A percentile compares a stretch with the other conserved stretches of the same genome.
Evolutionary conservation across 2,329 filamentous ascomycete species (phyloP).

Genomic region (Verticillium longisporum): DNA sequence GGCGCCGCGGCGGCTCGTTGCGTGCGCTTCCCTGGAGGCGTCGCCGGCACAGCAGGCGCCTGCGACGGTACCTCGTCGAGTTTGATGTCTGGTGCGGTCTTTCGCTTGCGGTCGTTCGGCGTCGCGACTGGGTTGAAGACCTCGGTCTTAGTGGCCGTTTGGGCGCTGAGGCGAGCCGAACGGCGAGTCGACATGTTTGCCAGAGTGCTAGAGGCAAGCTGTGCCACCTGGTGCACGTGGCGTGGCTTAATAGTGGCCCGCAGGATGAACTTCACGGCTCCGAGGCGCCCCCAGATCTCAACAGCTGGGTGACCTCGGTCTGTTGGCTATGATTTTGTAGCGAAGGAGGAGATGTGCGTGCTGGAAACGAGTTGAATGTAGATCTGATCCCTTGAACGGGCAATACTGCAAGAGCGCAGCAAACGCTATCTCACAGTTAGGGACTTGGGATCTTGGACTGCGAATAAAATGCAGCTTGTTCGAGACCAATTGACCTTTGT

Average conservation of each 20-base stretch:
- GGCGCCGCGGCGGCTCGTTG: constrained; percentile 15
- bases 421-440: background rate
- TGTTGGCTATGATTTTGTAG: background rate
- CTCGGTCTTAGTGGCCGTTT: constrained; percentile 11
- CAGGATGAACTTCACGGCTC: background rate
- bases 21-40: constrained; percentile 23
- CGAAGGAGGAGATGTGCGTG: background rate
- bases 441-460: background rate
- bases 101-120: constrained; percentile 26
- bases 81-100: constrained; percentile 11
- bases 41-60: constrained; percentile 16
- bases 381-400: background rate
- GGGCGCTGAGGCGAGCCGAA: constrained; percentile 33
- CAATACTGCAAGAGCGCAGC: background rate
- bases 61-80: constrained; percentile 14
- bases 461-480: background rate
- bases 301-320: background rate
- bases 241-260: background rate
- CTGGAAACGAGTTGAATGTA: too few species aligned
- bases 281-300: background rate
- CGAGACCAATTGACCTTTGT: background rate
- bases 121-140: constrained; percentile 14
- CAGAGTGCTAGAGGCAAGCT: background rate
- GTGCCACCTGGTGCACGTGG: background rate
- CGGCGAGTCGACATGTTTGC: constrained; percentile 16